Percentiles rank a stretch among this genome's conserved stretches.
These are phyloP conservation scores for Wickerhamiella azymoides DNA, from an alignment of 805 yeast genomes.

Conservation along the genomic window DNA sequence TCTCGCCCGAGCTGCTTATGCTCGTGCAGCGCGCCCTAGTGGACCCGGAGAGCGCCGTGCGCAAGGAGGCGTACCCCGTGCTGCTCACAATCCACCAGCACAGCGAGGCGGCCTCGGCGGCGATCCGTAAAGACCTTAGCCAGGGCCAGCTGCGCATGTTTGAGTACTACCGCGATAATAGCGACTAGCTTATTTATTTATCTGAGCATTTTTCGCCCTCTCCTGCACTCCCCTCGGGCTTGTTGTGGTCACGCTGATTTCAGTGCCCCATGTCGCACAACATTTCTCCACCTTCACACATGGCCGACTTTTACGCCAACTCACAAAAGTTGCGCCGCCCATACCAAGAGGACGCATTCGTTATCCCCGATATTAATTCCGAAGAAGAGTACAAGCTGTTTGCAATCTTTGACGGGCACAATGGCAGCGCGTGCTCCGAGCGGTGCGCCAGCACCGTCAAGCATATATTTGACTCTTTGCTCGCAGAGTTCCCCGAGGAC, in stretches of 20 bases:
- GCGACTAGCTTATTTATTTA: too few relatives aligned
- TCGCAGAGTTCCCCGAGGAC: neutral
- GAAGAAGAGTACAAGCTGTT: neutral
- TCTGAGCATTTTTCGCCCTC: too few relatives aligned
- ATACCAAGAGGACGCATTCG: neutral
- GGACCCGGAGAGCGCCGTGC: slow-evolving; percentile 18
- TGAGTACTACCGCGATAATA: slow-evolving; percentile 15
- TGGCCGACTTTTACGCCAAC: too few relatives aligned
- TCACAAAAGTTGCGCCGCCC: too few relatives aligned
- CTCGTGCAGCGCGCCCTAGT: slow-evolving; percentile 11
- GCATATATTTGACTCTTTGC: neutral
- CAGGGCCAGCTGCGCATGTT: slow-evolving; percentile 22
- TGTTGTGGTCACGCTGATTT: too few relatives aligned
- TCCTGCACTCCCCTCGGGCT: too few relatives aligned
- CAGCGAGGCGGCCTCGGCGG: slow-evolving; percentile 9
- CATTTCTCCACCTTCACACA: too few relatives aligned
- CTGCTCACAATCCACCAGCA: slow-evolving; percentile 13
- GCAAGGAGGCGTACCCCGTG: slow-evolving; percentile 22
- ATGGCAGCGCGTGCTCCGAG: neutral
- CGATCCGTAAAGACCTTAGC: slow-evolving; percentile 13
- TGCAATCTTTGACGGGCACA: slow-evolving; percentile 4
- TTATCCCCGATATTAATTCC: neutral
- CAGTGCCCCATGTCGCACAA: too few relatives aligned
- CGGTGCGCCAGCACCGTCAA: neutral
- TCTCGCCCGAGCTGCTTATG: slow-evolving; percentile 6